Conservation (phyloP, 441 rosid species). For the Brassica hybrid region DNA sequence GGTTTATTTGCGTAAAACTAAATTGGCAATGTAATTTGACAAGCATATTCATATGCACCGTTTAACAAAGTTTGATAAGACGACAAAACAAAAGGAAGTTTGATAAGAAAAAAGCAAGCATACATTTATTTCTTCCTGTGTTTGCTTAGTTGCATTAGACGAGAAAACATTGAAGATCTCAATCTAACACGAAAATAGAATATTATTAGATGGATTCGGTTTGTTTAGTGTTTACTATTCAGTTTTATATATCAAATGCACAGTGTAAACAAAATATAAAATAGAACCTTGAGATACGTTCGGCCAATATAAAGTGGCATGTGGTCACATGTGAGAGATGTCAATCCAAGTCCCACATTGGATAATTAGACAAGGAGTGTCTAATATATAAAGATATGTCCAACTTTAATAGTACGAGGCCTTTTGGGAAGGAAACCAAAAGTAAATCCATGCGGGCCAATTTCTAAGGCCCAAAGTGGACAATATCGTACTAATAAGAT, state of each 20-base stretch:
- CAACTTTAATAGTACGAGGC: too few relatives aligned
- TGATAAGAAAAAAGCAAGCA: background rate
- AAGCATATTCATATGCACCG: constrained; percentile 2
- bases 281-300: constrained; percentile 33
- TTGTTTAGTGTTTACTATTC: background rate
- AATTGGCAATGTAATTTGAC: background rate
- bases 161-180: constrained; percentile 27
- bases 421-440: too few relatives aligned
- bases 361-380: too few relatives aligned
- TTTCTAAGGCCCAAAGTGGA: too few relatives aligned
- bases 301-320: constrained; percentile 50
- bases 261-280: constrained; percentile 16
- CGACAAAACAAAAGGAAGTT: constrained; percentile 5
- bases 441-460: too few relatives aligned
- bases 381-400: too few relatives aligned
- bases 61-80: background rate
- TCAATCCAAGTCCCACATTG: too few relatives aligned
- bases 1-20: background rate
- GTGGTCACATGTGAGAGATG: too few relatives aligned
- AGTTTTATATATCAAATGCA: background rate
- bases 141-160: constrained; percentile 16
- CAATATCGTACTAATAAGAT: too few relatives aligned
- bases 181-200: background rate
- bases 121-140: background rate
- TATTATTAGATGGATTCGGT: background rate